Conservation (phyloP, 371 early-diverging fungal species). For the Parasitella parasitica region DNA sequence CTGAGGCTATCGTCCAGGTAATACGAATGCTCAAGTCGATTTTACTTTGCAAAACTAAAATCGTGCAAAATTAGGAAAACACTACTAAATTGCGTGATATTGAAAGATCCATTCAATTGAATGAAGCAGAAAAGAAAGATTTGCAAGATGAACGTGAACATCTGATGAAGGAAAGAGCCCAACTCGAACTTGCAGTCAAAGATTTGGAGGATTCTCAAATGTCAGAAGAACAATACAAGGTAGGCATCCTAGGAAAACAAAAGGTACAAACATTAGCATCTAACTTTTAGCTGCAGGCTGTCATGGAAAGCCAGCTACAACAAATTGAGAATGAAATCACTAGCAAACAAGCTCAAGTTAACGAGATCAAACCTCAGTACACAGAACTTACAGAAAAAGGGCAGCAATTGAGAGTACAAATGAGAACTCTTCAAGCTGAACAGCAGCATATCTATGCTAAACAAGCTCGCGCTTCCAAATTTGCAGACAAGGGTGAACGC, state of each 20-base stretch:
- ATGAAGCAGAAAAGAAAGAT: conserved; percentile 59
- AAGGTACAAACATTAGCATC: background rate
- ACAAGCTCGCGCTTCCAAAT: conserved; percentile 82
- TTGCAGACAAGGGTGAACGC: conserved; percentile 67
- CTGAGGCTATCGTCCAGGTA: conserved; percentile 40
- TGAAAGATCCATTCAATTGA: conserved; percentile 45
- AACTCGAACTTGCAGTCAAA: conserved; percentile 55
- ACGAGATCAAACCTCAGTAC: conserved; percentile 52
- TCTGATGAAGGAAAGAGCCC: conserved; percentile 54
- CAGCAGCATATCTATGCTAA: conserved; percentile 73
- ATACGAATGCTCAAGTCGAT: background rate
- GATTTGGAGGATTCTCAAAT: conserved; percentile 55
- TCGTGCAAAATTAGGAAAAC: background rate
- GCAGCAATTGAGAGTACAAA: conserved; percentile 43
- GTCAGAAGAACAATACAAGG: conserved; percentile 46
- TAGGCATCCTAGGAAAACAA: conserved; percentile 4
- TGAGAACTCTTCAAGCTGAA: conserved; percentile 42
- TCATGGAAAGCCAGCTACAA: conserved; percentile 42
- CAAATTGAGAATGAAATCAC: conserved; percentile 58
- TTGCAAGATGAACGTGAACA: conserved; percentile 56
- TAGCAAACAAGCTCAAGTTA: conserved; percentile 56
- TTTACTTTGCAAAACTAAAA: too few relatives aligned
- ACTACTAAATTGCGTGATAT: conserved; percentile 35
- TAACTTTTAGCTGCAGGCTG: conserved; percentile 13
- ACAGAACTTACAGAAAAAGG: conserved; percentile 49